These are phyloP conservation scores for Rehmannia glutinosa DNA, from an alignment of 257 asterid genomes.

Conservation along the genomic window DNA sequence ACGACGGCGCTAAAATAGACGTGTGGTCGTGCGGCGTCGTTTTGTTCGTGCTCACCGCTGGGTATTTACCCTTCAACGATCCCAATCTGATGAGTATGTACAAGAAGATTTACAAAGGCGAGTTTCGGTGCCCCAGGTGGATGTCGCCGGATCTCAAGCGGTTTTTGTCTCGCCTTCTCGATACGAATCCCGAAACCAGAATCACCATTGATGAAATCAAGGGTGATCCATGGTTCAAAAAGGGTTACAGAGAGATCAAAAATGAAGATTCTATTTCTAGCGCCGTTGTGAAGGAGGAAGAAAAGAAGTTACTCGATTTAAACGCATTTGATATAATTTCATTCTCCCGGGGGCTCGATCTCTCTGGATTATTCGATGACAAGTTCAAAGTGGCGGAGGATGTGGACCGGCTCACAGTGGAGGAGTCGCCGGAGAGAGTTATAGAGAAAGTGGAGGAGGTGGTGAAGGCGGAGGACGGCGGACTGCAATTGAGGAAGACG, in stretches of 20 bases:
- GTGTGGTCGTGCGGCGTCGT: constrained; percentile 83
- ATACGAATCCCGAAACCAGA: constrained; percentile 62
- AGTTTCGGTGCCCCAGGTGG: constrained; percentile 80
- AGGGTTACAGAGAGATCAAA: constrained; percentile 45
- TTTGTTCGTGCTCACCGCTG: constrained; percentile 51
- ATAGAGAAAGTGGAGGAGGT: constrained; percentile 47
- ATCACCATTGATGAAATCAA: constrained; percentile 71
- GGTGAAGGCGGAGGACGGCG: constrained; percentile 40
- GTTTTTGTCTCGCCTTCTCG: constrained; percentile 57
- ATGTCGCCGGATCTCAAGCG: constrained; percentile 78
- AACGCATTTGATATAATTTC: constrained; percentile 86
- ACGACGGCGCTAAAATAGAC: constrained; percentile 79
- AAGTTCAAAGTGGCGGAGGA: constrained; percentile 27
- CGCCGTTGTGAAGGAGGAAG: constrained; percentile 33
- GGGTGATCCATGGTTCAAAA: constrained; percentile 66
- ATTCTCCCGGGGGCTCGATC: constrained; percentile 69
- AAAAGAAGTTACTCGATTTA: constrained; percentile 26
- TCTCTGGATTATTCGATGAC: constrained; percentile 54
- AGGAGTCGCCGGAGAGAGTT: constrained; percentile 49
- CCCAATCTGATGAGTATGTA: constrained; percentile 60
- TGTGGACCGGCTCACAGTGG: constrained; percentile 51
- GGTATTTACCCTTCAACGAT: constrained; percentile 76
- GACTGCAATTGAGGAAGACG: constrained; percentile 28
- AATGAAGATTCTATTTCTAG: constrained; percentile 9
- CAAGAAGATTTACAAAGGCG: constrained; percentile 72